phyloP scores from a whole-genome alignment of 129 eudicot species.

The carrot (Daucus carota) region DNA sequence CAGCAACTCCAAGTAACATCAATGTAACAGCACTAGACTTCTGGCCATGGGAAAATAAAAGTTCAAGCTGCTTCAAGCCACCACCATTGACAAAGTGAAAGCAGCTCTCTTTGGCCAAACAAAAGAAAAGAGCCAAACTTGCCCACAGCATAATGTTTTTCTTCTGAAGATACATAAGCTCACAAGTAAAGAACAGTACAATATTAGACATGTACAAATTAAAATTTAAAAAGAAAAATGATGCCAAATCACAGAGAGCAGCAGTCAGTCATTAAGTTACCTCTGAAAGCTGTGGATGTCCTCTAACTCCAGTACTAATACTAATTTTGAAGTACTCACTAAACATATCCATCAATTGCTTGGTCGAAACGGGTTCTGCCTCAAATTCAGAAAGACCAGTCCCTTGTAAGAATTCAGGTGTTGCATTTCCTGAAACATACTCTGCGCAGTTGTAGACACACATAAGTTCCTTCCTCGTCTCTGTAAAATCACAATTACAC shows the following conservation, averaged over 20 bases:
- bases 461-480: conserved; percentile 47
- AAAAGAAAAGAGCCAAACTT: conserved; percentile 60
- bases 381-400: conserved; percentile 48
- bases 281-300: conserved; percentile 58
- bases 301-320: conserved; percentile 19
- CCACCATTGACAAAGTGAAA: conserved; percentile 82
- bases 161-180: conserved; percentile 36
- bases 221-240: background rate
- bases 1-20: conserved; percentile 73
- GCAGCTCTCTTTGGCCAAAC: conserved; percentile 80
- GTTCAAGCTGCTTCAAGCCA: conserved; percentile 79
- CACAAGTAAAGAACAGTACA: conserved; percentile 12
- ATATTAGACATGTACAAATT: background rate
- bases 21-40: conserved; percentile 47
- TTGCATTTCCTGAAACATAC: conserved; percentile 22
- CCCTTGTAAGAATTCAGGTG: conserved; percentile 34
- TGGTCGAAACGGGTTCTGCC: conserved; percentile 48
- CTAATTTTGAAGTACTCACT: conserved; percentile 28
- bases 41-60: conserved; percentile 38
- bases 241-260: background rate
- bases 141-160: conserved; percentile 57
- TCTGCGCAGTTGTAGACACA: conserved; percentile 25
- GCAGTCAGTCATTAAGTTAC: conserved; percentile 21
- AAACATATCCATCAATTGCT: conserved; percentile 62
- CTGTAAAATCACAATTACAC: conserved; percentile 33